phyloP scores from a whole-genome alignment of 2,329 filamentous ascomycete genomes.

The Colletotrichum caudatum region DNA sequence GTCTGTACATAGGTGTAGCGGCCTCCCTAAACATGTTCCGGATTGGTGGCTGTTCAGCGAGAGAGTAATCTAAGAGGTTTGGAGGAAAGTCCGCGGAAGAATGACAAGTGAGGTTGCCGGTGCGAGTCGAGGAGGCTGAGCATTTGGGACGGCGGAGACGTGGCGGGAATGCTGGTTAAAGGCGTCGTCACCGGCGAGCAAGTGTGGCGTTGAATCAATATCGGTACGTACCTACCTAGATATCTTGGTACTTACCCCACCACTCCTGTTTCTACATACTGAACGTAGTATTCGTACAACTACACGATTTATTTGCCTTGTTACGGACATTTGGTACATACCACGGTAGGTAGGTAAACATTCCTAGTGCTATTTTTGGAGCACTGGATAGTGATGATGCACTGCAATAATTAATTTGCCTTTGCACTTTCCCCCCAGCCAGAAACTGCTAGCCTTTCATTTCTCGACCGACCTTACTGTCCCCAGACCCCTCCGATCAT shows the following conservation, averaged over 20 bases:
- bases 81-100: constrained; percentile 9
- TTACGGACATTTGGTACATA: too few species aligned
- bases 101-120: neutral
- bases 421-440: neutral
- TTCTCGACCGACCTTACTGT: neutral
- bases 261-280: neutral
- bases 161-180: constrained; percentile 5
- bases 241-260: neutral
- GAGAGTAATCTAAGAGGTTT: constrained; percentile 7
- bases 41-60: constrained; percentile 18
- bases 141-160: constrained; percentile 17
- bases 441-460: neutral
- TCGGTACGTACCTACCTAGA: neutral
- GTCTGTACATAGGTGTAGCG: neutral
- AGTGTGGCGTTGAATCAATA: constrained; percentile 31
- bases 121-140: constrained; percentile 34
- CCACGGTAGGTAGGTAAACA: neutral
- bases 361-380: constrained; percentile 34
- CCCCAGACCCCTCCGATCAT: constrained; percentile 2
- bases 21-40: neutral
- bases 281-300: too few species aligned
- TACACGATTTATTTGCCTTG: too few species aligned
- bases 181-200: constrained; percentile 35
- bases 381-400: neutral
- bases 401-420: neutral